Evolutionary conservation across 2,329 filamentous ascomycete species (phyloP), one percentile per base, ranked within the genome.

Genomic region (Xylaria sp.): DNA sequence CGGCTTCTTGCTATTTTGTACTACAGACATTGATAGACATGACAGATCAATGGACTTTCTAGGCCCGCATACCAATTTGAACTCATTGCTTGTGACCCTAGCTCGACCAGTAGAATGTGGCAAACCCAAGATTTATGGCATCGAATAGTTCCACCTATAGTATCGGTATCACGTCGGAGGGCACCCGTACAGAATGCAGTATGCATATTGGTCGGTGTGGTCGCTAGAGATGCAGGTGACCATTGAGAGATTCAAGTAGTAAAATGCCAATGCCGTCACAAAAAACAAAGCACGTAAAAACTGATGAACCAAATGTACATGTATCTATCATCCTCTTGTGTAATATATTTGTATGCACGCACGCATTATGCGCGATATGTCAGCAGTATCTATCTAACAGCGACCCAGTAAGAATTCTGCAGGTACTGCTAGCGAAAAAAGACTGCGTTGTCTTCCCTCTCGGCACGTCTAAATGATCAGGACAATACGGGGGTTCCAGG

Each of bases 341-440:
- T 20, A 18, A 28, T 13, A 46, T 46, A 10, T 18, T 30, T 45
- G n/a, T 4, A 23, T 45, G 43, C 43, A 8, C 39, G 50, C 20
- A 5, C n/a, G n/a, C n/a, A n/a, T n/a, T 67, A 57, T 71, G 58
- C 70, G 74, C 60, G 15, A 13, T 41, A 86, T 97, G 93, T 97
- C 81, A 86, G 91, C 93, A 93, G 90, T 89, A 89, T 88, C 94
- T 97, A 97, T 97, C 94, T 97, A 97, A 95, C 93, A 87, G 91
- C 90, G 63, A 88, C 86, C 92, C 91, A 92, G 93, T 89, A 80
- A 82, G 78, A 63, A 74, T 73, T 82, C 83, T 78, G 88, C 92
- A 94, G 93, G 92, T 91, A 91, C 92, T 89, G 94, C 92, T 97
- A 97, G 94, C 94, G 94, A 94, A 97, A 94, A 94, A 93, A 92